phyloP scores from a whole-genome alignment of 495 filamentous ascomycete species.

The Neurospora sp. region DNA sequence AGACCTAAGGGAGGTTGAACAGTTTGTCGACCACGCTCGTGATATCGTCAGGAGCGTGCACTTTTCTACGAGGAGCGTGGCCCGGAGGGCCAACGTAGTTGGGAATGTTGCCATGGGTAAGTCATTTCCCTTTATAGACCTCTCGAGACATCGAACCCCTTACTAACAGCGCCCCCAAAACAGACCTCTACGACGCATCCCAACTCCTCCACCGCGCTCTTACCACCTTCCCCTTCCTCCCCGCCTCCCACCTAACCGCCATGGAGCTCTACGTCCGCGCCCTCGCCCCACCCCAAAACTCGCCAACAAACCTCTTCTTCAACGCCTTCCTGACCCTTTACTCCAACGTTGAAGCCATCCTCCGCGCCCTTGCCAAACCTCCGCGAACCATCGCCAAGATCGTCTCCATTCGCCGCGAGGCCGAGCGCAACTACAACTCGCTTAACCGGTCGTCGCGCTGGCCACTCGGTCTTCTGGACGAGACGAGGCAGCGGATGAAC shows the following conservation, averaged over 20 bases:
- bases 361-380: slow-evolving; percentile 72
- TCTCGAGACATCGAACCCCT: slow-evolving; percentile 1
- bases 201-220: slow-evolving; percentile 47
- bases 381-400: slow-evolving; percentile 66
- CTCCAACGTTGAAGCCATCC: slow-evolving; percentile 69
- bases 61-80: slow-evolving; percentile 66
- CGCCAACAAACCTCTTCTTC: slow-evolving; percentile 65
- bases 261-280: slow-evolving; percentile 60
- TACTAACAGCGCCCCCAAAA: slow-evolving; percentile 21
- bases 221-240: slow-evolving; percentile 56
- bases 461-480: slow-evolving; percentile 78
- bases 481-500: slow-evolving; percentile 70
- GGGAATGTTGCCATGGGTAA: slow-evolving; percentile 47
- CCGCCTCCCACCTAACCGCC: slow-evolving; percentile 54
- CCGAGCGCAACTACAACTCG: slow-evolving; percentile 65
- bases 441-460: slow-evolving; percentile 63
- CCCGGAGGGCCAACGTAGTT: slow-evolving; percentile 55
- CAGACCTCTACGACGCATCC: slow-evolving; percentile 62
- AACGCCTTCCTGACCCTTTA: slow-evolving; percentile 63
- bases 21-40: slow-evolving; percentile 80
- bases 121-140: background rate
- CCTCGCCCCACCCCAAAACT: slow-evolving; percentile 58
- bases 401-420: slow-evolving; percentile 48
- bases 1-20: slow-evolving; percentile 83
- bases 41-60: slow-evolving; percentile 80